Conservation (phyloP, 2,329 filamentous ascomycete species). For the Sporothrix schenckii region DNA sequence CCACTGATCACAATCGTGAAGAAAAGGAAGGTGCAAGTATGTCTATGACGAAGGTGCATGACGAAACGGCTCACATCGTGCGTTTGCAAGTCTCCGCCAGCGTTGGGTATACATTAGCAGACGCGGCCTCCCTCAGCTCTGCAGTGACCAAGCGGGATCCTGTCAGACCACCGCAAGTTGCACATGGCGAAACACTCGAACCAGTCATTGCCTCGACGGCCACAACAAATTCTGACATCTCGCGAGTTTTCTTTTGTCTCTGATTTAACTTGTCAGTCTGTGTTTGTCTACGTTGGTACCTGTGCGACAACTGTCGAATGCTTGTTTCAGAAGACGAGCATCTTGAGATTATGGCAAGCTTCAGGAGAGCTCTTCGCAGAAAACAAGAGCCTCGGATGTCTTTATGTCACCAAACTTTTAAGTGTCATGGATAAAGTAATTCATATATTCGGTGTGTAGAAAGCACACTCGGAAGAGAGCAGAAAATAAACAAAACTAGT, state of each 20-base stretch:
- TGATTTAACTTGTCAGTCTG: neutral
- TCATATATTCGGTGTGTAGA: neutral
- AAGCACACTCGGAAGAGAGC: neutral
- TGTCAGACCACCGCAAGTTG: slow-evolving; percentile 22
- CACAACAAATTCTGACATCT: neutral
- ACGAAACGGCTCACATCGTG: neutral
- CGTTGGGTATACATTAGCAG: neutral
- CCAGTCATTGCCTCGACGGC: neutral
- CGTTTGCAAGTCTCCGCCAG: neutral
- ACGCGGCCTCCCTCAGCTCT: neutral
- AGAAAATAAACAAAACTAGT: neutral
- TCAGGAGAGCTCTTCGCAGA: neutral
- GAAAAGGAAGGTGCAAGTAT: neutral
- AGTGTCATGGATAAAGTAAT: neutral
- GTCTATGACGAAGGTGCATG: slow-evolving; percentile 1
- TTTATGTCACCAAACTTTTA: neutral
- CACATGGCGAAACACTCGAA: slow-evolving; percentile 17
- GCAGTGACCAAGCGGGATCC: neutral
- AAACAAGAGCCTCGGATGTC: neutral
- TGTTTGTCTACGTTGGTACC: neutral
- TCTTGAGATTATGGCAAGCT: neutral
- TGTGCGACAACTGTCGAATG: neutral
- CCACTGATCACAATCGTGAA: neutral
- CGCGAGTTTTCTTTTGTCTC: neutral
- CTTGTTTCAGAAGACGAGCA: slow-evolving; percentile 24